Base-by-base conservation (phyloP, 108 stramenopile species). In the Cyclotella atomus region DNA sequence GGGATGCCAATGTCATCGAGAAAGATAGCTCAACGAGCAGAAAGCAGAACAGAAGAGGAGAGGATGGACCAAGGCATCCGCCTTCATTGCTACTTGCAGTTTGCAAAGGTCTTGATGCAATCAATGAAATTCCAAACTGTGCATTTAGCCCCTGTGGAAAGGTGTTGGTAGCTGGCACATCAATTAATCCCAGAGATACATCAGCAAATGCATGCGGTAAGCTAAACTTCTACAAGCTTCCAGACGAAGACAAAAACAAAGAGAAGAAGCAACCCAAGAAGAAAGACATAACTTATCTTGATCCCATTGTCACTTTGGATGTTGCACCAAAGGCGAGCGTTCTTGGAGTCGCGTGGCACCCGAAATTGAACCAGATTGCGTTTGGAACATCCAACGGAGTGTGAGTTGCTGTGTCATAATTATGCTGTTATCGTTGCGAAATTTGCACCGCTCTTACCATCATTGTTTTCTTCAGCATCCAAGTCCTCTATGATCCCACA, bases 301-400 rank as follows among this genome's bases (percentile, higher is more conserved):
- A 85, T 46, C 69, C 82, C 3, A 47, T 93, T 59, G 45, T 76
- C 33, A 43, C 36, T 35, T 27, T 83, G 24, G 70, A 67, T 67
- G 68, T 70, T 15, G 71, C 76, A n/a, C 67, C 67, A 19, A 59
- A 55, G 30, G 66, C 75, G 0, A 77, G 81, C 67, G 70, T 83
- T 27, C 74, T 91, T 14, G 70, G 75, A 34, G 85, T 93, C 4
- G 46, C 68, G 25, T 97, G 96, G 96, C 93, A 93, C 69, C 60
- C 63, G 8, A 89, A 87, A 46, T 59, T 92, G 56, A 95, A 94
- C 75, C 96, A 97, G 60, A 85, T 97, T 68, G 81, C 92, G 49
- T 76, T 92, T 24, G 84, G 89, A 44, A 62, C 75, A 43, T 79
- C 87, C 50, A 68, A 89, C 71, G 89, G 87, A 75, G 65, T 60